Evolutionary conservation across 2,329 filamentous ascomycete species (phyloP).

Genomic region (Ophiostoma tasmaniense): DNA sequence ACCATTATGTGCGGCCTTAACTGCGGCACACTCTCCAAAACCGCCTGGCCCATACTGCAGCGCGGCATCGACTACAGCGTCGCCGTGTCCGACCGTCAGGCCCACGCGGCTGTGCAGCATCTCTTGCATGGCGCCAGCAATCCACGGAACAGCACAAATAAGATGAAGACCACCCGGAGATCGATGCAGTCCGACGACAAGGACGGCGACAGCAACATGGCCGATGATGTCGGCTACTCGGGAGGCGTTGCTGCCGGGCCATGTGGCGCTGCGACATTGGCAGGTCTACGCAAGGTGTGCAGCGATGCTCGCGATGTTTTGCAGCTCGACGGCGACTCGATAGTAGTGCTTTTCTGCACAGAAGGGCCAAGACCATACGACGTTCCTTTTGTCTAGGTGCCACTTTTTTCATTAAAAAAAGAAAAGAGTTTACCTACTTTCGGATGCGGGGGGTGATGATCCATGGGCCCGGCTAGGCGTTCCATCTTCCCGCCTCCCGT

Average conservation of each 20-base stretch:
- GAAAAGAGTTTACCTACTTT: background rate
- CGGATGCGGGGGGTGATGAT: background rate
- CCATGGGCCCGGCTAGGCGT: background rate
- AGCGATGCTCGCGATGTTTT: conserved; percentile 13
- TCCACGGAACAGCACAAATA: background rate
- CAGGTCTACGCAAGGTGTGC: conserved; percentile 35
- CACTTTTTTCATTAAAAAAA: background rate
- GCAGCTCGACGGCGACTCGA: conserved; percentile 11
- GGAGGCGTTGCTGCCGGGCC: conserved; percentile 25
- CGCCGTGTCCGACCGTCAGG: conserved; percentile 53
- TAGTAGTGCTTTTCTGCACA: conserved; percentile 18
- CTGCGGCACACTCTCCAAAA: conserved; percentile 59
- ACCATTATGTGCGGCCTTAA: conserved; percentile 71
- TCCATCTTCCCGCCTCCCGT: background rate
- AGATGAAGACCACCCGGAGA: background rate
- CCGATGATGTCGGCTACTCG: background rate
- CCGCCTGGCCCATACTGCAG: conserved; percentile 54
- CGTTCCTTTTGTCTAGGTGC: conserved; percentile 11
- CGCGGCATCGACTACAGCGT: conserved; percentile 52
- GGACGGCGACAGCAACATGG: background rate
- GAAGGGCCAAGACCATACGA: conserved; percentile 18
- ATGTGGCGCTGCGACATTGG: conserved; percentile 37
- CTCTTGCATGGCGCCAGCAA: conserved; percentile 30
- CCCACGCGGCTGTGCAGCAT: conserved; percentile 49
- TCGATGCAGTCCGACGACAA: background rate